phyloP scores from a whole-genome alignment of 73 alveolate genomes.

The Halteria grandinella region DNA sequence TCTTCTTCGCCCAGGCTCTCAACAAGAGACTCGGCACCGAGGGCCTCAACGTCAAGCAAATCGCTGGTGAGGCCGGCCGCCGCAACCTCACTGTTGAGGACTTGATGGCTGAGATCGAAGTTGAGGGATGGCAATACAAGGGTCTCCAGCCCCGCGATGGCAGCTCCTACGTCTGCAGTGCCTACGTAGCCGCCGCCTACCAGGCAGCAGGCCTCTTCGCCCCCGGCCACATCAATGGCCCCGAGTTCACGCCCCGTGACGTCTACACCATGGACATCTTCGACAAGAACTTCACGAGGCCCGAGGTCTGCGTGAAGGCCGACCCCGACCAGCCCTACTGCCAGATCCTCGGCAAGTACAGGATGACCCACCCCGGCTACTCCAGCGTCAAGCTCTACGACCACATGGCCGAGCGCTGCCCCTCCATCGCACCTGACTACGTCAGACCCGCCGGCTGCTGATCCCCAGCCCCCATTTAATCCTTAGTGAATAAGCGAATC shows the following conservation, averaged over 20 bases:
- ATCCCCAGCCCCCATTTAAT: no score
- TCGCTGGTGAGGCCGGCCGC: constrained; percentile 81
- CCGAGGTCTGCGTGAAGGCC: constrained; percentile 82
- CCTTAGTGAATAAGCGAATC: no score
- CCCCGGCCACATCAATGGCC: constrained; percentile 75
- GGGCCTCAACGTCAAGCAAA: constrained; percentile 77
- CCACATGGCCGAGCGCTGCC: constrained; percentile 90
- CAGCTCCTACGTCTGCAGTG: constrained; percentile 88
- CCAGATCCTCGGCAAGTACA: constrained; percentile 92
- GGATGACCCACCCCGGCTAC: constrained; percentile 81
- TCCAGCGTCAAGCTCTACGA: constrained; percentile 83
- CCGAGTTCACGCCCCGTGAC: constrained; percentile 89
- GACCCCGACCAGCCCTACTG: constrained; percentile 95
- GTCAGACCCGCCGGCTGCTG: constrained; percentile 93
- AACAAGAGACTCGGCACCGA: constrained; percentile 90
- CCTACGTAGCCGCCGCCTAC: constrained; percentile 89
- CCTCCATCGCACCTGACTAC: constrained; percentile 84
- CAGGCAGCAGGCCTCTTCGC: constrained; percentile 95
- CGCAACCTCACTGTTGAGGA: constrained; percentile 78
- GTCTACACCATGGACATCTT: constrained; percentile 79
- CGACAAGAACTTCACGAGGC: constrained; percentile 75
- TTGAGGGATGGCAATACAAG: constrained; percentile 90
- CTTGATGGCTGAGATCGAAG: constrained; percentile 82
- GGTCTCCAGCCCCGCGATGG: constrained; percentile 76
- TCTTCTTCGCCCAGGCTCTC: constrained; percentile 82